Evolutionary conservation across 208 protist species (phyloP).

Genomic region (Crithidia sp.): DNA sequence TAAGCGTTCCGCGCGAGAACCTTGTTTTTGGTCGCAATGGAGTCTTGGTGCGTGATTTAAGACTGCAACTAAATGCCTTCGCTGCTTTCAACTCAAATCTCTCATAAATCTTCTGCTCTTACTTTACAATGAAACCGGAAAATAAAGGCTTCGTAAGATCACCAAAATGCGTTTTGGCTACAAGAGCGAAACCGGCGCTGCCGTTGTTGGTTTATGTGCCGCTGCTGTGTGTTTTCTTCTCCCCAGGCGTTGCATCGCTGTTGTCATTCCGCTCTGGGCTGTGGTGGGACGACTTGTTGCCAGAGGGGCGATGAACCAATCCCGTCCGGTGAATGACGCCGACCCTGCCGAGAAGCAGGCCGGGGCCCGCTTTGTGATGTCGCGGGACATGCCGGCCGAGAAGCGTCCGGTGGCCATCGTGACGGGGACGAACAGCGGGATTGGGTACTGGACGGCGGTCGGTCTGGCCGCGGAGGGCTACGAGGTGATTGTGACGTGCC

Average conservation of each 20-base stretch:
- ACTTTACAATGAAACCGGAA: background rate
- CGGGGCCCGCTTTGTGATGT: slow-evolving; percentile 45
- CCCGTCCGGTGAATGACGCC: slow-evolving; percentile 36
- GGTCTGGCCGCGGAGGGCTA: slow-evolving; percentile 80
- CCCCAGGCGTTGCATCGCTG: background rate
- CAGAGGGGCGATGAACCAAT: slow-evolving; percentile 50
- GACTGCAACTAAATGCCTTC: too few relatives aligned
- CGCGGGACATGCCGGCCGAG: slow-evolving; percentile 45
- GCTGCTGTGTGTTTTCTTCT: slow-evolving; percentile 5
- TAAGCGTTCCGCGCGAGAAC: too few relatives aligned
- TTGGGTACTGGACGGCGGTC: slow-evolving; percentile 85
- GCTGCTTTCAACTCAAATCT: too few relatives aligned
- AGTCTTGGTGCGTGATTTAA: too few relatives aligned
- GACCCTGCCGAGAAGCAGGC: slow-evolving; percentile 26
- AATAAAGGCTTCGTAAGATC: background rate
- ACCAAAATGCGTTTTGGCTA: slow-evolving; percentile 53
- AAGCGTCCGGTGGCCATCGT: slow-evolving; percentile 85
- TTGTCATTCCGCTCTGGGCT: slow-evolving; percentile 39
- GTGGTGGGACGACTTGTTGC: slow-evolving; percentile 55
- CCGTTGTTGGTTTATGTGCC: background rate
- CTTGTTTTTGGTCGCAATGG: too few relatives aligned
- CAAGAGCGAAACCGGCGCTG: slow-evolving; percentile 68
- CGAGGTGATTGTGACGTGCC: slow-evolving; percentile 83
- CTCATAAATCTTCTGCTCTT: background rate
- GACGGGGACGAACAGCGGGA: slow-evolving; percentile 92